A percentile compares a stretch with the other conserved stretches of the same genome.
Evolutionary conservation across 768 basidiomycete genomes (phyloP).

Genomic region (Amanita fuliginea): DNA sequence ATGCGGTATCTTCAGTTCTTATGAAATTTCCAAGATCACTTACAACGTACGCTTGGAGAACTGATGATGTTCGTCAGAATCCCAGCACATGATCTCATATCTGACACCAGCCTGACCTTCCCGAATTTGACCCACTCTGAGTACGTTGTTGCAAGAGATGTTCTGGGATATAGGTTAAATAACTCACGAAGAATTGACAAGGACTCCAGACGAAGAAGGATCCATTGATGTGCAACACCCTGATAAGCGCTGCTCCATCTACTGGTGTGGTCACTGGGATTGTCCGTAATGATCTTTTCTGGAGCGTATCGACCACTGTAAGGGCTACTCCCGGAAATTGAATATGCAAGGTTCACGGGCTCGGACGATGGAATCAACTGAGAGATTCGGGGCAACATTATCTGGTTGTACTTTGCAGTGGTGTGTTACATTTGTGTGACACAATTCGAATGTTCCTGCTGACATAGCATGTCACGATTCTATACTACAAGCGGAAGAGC

Average conservation of each 20-base stretch:
- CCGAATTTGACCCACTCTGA: conserved; percentile 70
- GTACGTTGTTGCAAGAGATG: conserved; percentile 1
- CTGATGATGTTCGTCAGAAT: conserved; percentile 16
- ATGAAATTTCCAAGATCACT: not conserved
- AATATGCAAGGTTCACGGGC: conserved; percentile 27
- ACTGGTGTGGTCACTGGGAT: conserved; percentile 51
- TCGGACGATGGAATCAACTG: conserved; percentile 8
- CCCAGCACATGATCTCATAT: not conserved
- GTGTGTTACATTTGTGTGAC: no score
- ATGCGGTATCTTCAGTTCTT: conserved; percentile 4
- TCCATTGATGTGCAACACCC: conserved; percentile 45
- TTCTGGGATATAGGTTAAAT: not conserved
- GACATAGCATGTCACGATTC: no score
- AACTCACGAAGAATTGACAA: conserved; percentile 53
- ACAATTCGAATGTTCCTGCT: no score
- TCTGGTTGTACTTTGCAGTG: no score
- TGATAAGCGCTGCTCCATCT: conserved; percentile 69
- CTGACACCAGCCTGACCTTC: conserved; percentile 38
- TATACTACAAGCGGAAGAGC: no score
- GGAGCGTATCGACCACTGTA: conserved; percentile 62
- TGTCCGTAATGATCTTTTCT: conserved; percentile 58
- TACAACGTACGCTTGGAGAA: conserved; percentile 28
- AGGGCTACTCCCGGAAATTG: conserved; percentile 51
- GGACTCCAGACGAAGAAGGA: conserved; percentile 51
- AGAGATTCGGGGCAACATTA: not conserved